Percentiles rank a stretch among this genome's conserved stretches.
Conservation (phyloP, 371 early-diverging fungal genomes). For the Gilbertella persicaria region DNA sequence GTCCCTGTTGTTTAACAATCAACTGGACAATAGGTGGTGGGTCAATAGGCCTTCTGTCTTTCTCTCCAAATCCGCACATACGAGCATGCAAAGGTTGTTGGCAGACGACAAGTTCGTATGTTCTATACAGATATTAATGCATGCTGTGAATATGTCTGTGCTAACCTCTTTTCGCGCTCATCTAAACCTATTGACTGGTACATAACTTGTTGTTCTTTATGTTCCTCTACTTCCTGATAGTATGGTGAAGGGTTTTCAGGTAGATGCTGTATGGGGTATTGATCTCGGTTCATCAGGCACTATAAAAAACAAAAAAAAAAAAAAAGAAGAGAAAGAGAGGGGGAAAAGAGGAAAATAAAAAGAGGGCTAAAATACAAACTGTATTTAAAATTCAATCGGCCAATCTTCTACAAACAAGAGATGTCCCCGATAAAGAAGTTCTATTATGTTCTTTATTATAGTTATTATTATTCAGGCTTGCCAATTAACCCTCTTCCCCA, state of each 20-base stretch:
- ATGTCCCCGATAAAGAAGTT: no score
- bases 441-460: neutral
- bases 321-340: neutral
- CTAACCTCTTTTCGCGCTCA: constrained; percentile 37
- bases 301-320: neutral
- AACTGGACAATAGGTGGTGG: constrained; percentile 71
- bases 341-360: neutral
- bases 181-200: constrained; percentile 29
- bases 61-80: constrained; percentile 87
- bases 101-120: constrained; percentile 55
- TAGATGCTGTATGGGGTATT: neutral
- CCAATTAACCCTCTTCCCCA: constrained; percentile 54
- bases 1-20: constrained; percentile 51
- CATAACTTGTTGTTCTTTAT: neutral
- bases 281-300: constrained; percentile 6
- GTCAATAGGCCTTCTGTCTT: constrained; percentile 71
- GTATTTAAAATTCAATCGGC: no score
- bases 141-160: neutral
- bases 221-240: neutral
- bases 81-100: constrained; percentile 84
- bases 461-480: constrained; percentile 16
- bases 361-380: neutral
- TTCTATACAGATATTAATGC: constrained; percentile 23
- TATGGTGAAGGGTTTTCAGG: no score
- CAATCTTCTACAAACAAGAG: no score